phyloP scores from a whole-genome alignment of 2,329 filamentous ascomycete genomes.

The Rhinocladiella mackenziei region DNA sequence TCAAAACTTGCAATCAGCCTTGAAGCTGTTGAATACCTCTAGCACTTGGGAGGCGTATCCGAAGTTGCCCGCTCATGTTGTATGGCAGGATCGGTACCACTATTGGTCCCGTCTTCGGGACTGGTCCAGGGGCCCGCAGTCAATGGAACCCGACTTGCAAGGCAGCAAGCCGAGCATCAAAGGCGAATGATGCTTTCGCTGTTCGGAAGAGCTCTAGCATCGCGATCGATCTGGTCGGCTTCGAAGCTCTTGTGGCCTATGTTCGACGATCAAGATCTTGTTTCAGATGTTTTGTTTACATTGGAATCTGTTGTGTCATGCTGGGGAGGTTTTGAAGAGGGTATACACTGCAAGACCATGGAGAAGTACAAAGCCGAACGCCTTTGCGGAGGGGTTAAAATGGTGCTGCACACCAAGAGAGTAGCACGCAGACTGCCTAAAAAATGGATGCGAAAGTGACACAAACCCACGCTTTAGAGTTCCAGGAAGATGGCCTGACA shows the following conservation, averaged over 20 bases:
- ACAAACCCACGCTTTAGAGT: constrained; percentile 28
- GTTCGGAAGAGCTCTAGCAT: constrained; percentile 27
- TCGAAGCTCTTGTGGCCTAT: constrained; percentile 17
- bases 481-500: constrained; percentile 19
- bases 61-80: neutral
- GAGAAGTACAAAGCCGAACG: constrained; percentile 27
- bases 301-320: neutral
- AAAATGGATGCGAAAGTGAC: neutral
- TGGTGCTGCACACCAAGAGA: constrained; percentile 19
- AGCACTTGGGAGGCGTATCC: constrained; percentile 15
- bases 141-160: constrained; percentile 29
- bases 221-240: constrained; percentile 15
- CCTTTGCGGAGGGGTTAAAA: constrained; percentile 26
- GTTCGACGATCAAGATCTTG: constrained; percentile 9
- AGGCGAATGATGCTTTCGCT: constrained; percentile 26
- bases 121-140: constrained; percentile 24
- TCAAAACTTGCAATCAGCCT: constrained; percentile 21
- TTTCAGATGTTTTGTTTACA: constrained; percentile 1
- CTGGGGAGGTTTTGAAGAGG: constrained; percentile 16
- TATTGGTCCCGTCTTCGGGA: constrained; percentile 1
- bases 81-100: neutral
- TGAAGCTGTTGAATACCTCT: constrained; percentile 30
- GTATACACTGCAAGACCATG: constrained; percentile 17
- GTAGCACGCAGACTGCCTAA: constrained; percentile 6
- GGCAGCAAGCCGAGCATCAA: constrained; percentile 27